phyloP scores from a whole-genome alignment of 768 basidiomycete species.

The Lentinula detonsa region DNA sequence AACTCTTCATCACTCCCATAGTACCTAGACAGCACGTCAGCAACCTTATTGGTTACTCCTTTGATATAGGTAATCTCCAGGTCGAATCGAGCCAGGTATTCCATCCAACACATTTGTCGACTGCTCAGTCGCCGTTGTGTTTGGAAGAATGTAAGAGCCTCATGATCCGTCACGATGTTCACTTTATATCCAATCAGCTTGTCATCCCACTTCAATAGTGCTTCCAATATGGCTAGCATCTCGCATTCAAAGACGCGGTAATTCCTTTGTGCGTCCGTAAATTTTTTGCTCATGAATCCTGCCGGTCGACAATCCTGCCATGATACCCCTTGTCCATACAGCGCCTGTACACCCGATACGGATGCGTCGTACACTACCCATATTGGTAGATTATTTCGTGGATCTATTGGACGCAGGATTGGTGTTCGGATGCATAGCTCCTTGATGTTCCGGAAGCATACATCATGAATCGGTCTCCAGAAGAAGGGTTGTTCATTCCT shows the following conservation, averaged over 20 bases:
- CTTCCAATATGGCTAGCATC: constrained; percentile 9
- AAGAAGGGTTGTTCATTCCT: constrained; percentile 10
- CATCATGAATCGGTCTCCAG: constrained; percentile 19
- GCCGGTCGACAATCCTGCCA: constrained; percentile 9
- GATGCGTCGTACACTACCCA: constrained; percentile 12
- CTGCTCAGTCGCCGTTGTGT: constrained; percentile 2
- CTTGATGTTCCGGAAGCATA: constrained; percentile 15
- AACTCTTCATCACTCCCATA: constrained; percentile 10
- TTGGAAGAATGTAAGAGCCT: constrained; percentile 7
- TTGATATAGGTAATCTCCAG: constrained; percentile 16
- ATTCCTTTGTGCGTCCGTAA: constrained; percentile 13
- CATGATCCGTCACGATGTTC: constrained; percentile 8
- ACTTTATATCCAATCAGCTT: constrained; percentile 9
- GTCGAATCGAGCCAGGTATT: constrained; percentile 11
- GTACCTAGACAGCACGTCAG: constrained; percentile 18
- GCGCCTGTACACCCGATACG: constrained; percentile 2
- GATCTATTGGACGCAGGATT: constrained; percentile 12
- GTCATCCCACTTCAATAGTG: not conserved
- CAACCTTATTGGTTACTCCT: constrained; percentile 18
- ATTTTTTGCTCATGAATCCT: constrained; percentile 15
- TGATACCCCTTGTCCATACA: constrained; percentile 12
- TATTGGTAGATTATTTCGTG: constrained; percentile 4
- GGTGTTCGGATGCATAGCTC: not conserved
- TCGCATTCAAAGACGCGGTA: constrained; percentile 15
- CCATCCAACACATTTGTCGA: constrained; percentile 10